Conservation (phyloP, 2,329 filamentous ascomycete species). For the Aspergillus udagawae region DNA sequence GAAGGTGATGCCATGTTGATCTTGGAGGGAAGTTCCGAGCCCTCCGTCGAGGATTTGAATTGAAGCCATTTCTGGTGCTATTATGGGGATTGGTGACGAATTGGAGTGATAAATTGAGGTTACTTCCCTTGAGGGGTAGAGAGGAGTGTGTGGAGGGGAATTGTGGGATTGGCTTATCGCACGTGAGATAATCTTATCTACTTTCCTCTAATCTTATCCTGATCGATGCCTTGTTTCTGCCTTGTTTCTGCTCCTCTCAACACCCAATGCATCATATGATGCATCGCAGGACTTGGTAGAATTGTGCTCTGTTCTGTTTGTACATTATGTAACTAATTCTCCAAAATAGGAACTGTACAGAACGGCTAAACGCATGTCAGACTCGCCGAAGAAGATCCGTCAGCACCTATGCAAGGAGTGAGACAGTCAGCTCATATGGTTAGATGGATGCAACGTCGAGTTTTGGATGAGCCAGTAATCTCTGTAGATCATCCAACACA, state of each 20-base stretch:
- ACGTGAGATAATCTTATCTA: background rate
- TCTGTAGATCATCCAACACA: background rate
- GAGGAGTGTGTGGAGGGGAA: background rate
- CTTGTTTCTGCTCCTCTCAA: background rate
- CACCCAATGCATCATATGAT: background rate
- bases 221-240: background rate
- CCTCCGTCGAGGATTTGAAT: slow-evolving; percentile 60
- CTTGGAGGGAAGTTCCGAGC: slow-evolving; percentile 63
- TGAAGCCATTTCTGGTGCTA: slow-evolving; percentile 20
- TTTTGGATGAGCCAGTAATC: background rate
- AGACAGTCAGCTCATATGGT: background rate
- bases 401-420: background rate
- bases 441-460: background rate
- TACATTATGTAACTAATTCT: background rate
- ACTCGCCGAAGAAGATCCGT: background rate
- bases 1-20: slow-evolving; percentile 52
- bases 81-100: background rate
- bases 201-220: background rate
- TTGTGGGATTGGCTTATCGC: background rate
- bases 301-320: no score
- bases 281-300: background rate
- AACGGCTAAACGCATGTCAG: no score
- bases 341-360: background rate
- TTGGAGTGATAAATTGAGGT: no score
- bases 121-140: no score